Evolutionary conservation across 495 filamentous ascomycete genomes (phyloP), one percentile per base, ranked within the genome.

Genomic region (Penicillium parvum): DNA sequence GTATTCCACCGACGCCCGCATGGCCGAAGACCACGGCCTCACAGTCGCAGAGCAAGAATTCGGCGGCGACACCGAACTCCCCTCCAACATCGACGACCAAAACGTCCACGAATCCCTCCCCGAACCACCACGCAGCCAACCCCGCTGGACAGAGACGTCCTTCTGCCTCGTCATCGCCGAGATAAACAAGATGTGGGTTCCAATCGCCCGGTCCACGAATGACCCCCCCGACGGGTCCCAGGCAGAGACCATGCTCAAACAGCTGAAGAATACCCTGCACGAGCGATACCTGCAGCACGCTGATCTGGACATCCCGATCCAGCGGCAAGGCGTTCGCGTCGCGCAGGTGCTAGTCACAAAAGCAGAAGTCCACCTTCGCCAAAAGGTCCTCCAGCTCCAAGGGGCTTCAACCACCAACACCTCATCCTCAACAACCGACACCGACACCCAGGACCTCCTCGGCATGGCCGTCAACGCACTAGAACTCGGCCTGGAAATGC

Each of bases 21-120:
- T 44, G 35, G 57, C 45, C 26, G 72, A 51, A 32, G 69, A 52
- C 57, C 69, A 73, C 52, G 68, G 65, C 22, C 65, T 44, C 7
- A 50, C 33, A 23, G 48, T 50, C 7, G 51, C 43, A 43, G 64
- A 49, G 44, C 47, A 51, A 25, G 40, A 47, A n/a, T 39, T 33
- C 18, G 21, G 33, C 27, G 50, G 49, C 26, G 60, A 68, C 26
- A 55, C 57, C 1, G 39, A 52, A 2, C 23, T 62, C 3, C 64
- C 64, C 4, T 16, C 52, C 4, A 64, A 66, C 23, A 49, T 61
- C 27, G 53, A 66, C 32, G 65, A 68, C 22, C 29, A 33, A 16
- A 50, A 50, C 15, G 17, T 68, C 5, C 40, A 26, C 6, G 43
- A 43, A 29, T 26, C 20, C 2, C 17, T 25, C 11, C 39, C 21